phyloP scores from a whole-genome alignment of 768 basidiomycete species.

The Strobilomyces confusus region DNA sequence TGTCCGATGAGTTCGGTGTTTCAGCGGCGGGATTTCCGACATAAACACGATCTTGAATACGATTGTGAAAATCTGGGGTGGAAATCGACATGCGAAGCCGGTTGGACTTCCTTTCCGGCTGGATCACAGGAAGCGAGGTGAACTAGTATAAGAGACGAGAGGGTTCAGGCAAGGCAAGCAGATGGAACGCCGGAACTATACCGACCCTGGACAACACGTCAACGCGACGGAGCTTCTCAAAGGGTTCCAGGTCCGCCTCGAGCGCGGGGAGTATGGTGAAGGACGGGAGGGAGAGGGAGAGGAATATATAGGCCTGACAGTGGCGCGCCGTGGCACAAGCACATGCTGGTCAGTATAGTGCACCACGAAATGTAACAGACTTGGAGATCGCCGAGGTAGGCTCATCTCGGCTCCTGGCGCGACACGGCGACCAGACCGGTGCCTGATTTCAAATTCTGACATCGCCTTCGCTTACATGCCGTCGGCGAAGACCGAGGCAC shows the following conservation, averaged over 20 bases:
- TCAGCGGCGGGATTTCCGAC: constrained; percentile 1
- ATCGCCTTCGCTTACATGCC: constrained; percentile 4
- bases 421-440: constrained; percentile 11
- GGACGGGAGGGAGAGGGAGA: constrained; percentile 44
- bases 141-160: constrained; percentile 7
- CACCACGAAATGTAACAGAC: constrained; percentile 5
- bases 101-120: constrained; percentile 14
- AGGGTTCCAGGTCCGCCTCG: constrained; percentile 59
- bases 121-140: constrained; percentile 22
- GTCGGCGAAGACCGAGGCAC: constrained; percentile 3
- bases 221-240: constrained; percentile 51
- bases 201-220: constrained; percentile 29
- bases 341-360: constrained; percentile 14
- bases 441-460: constrained; percentile 20
- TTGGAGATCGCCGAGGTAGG: constrained; percentile 18
- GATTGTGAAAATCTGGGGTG: constrained; percentile 30
- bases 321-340: background rate
- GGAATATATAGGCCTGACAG: constrained; percentile 51
- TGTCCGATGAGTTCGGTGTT: constrained; percentile 17
- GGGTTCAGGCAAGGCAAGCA: background rate
- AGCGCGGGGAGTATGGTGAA: constrained; percentile 54
- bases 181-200: background rate
- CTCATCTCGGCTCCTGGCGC: constrained; percentile 1
- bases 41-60: constrained; percentile 10
- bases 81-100: constrained; percentile 34